phyloP scores from a whole-genome alignment of 371 early-diverging fungal genomes.

The Rhizopus microsporus region DNA sequence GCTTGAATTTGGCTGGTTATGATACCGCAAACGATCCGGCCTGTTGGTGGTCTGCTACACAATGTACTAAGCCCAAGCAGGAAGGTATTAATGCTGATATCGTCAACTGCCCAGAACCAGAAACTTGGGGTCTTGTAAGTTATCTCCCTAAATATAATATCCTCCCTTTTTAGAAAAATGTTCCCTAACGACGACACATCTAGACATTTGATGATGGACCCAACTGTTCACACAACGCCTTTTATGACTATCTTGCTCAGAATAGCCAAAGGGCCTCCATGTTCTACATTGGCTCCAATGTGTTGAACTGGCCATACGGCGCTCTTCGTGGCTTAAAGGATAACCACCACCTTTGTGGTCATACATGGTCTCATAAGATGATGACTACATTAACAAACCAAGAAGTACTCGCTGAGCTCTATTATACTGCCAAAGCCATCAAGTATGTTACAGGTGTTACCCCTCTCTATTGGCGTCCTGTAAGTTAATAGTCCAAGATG shows the following conservation, averaged over 20 bases:
- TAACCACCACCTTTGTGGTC: constrained; percentile 52
- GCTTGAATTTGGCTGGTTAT: constrained; percentile 37
- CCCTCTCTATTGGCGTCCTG: constrained; percentile 56
- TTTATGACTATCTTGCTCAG: constrained; percentile 41
- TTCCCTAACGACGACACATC: too few relatives aligned
- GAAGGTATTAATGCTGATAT: constrained; percentile 38
- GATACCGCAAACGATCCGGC: constrained; percentile 36
- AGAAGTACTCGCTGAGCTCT: constrained; percentile 58
- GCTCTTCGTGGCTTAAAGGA: constrained; percentile 50
- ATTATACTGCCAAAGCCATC: constrained; percentile 53
- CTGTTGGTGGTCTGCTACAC: constrained; percentile 47
- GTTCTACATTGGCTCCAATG: constrained; percentile 54
- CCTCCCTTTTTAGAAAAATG: background rate
- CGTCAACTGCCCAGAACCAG: constrained; percentile 40
- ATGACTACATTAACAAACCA: constrained; percentile 58
- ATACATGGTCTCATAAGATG: constrained; percentile 60
- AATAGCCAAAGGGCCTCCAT: constrained; percentile 44
- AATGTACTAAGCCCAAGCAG: constrained; percentile 35
- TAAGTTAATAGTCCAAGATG: constrained; percentile 18
- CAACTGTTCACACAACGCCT: constrained; percentile 49
- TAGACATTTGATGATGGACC: constrained; percentile 49
- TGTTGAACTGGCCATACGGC: constrained; percentile 46
- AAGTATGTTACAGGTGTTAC: constrained; percentile 52
- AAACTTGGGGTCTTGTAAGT: constrained; percentile 43
- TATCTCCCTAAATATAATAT: background rate